These are phyloP conservation scores for Tilletia caries DNA, from an alignment of 1,284 basidiomycete genomes.

Conservation along the genomic window DNA sequence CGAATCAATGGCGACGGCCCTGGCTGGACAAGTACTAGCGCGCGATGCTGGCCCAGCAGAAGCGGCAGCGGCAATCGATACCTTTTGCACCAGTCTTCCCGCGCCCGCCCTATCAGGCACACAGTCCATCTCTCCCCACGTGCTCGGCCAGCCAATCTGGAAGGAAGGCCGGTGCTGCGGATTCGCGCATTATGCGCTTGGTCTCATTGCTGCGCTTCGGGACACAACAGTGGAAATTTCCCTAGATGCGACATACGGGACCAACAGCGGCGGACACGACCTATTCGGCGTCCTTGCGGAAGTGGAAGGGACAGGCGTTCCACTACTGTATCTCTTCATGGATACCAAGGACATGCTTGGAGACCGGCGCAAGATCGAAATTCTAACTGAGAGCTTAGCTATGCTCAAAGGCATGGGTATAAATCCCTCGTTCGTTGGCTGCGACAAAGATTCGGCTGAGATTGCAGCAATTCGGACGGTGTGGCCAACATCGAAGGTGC, in stretches of 20 bases:
- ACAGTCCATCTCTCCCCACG: no score
- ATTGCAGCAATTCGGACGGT: not conserved
- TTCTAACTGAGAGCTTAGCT: not conserved
- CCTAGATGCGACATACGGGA: not conserved
- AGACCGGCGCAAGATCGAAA: not conserved
- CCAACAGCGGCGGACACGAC: not conserved
- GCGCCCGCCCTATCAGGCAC: no score
- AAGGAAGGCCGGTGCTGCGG: no score
- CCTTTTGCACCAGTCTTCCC: no score
- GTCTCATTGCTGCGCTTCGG: not conserved
- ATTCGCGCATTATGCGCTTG: no score
- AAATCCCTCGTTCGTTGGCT: not conserved
- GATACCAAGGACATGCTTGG: not conserved
- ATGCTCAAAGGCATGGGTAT: not conserved
- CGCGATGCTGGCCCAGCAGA: no score
- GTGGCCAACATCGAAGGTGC: not conserved
- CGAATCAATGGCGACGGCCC: no score
- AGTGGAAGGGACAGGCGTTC: not conserved
- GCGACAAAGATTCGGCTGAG: slow-evolving; percentile 2
- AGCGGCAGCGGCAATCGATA: no score
- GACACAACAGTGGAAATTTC: not conserved
- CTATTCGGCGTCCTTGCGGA: not conserved
- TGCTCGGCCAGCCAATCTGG: no score
- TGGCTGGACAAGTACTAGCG: no score
- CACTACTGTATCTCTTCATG: not conserved